Conservation (phyloP, 2,329 filamentous ascomycete species). For the Xylaria sp. region DNA sequence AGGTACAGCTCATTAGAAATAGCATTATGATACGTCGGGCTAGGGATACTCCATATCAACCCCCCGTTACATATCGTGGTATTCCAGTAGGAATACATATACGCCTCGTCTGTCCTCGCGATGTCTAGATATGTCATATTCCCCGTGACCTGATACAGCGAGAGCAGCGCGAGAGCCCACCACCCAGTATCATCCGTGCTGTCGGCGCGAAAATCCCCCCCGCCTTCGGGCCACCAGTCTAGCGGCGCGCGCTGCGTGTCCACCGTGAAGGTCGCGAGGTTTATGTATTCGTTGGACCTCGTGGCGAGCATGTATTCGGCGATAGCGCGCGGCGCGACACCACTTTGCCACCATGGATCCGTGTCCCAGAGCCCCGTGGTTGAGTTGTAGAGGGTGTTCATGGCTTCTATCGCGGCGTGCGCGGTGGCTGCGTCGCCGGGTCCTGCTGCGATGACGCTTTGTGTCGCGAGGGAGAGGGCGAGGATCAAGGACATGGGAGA, state of each 20-base stretch:
- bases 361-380: conserved; percentile 44
- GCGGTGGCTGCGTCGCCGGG: conserved; percentile 15
- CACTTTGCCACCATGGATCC: conserved; percentile 48
- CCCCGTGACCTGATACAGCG: conserved; percentile 53
- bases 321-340: conserved; percentile 44
- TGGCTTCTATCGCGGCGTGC: conserved; percentile 37
- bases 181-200: conserved; percentile 55
- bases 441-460: conserved; percentile 1
- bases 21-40: conserved; percentile 48
- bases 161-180: conserved; percentile 58
- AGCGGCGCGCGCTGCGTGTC: conserved; percentile 43
- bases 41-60: conserved; percentile 52
- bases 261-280: conserved; percentile 41
- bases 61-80: conserved; percentile 49
- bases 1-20: conserved; percentile 56
- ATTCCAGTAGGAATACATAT: conserved; percentile 53
- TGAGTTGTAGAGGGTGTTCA: conserved; percentile 46
- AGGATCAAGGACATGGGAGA: background rate
- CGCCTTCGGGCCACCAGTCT: conserved; percentile 45
- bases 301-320: conserved; percentile 46
- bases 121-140: conserved; percentile 51
- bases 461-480: background rate
- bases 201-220: conserved; percentile 47
- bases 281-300: conserved; percentile 39
- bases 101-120: conserved; percentile 53